Base-by-base conservation (phyloP, 1,139 yeast species). In the Blastobotrys malaysiensis region DNA sequence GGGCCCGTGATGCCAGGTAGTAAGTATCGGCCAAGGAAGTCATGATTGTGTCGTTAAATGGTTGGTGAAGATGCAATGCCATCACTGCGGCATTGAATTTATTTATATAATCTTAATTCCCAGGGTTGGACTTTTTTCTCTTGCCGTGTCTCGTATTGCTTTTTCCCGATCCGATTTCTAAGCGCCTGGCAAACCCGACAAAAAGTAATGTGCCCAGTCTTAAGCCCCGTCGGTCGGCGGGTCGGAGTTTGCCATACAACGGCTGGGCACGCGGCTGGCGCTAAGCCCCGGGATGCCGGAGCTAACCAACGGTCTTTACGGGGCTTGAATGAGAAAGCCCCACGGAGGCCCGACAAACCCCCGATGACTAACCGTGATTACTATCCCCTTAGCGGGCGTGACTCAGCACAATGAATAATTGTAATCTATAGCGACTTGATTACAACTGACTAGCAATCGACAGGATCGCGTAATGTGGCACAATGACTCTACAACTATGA, bases 1-100 rank as follows among this genome's bases (percentile, higher is more conserved):
- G 81, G 13, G 87, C 95, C 64, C 77, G 80, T 46, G 86, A 78
- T 36, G 93, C 91, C 56, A 86, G 76, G 27, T 80, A 68, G 68
- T 84, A 85, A 7, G 88, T 77, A 63, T 82, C 80, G n/a, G 82
- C 45, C n/a, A 48, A 44, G 14, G 50, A 39, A n/a, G 52, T 27
- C 43, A 46, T 39, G 20, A 13, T 16, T 14, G 20, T 7, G 11
- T n/a, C 3, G 6, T 39, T 9, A 9, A 39, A n/a, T 36, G 18
- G 18, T n/a, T n/a, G n/a, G n/a, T 36, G 5, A 5, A 36, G 18
- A 5, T 36, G 43, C 43, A 36, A 36, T 36, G 14, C 45, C 2
- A 22, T 22, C 16, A 18, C 18, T 11, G 27, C 39, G 22, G 2
- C 5, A 21, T 45, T 14, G 26, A 45, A 22, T 45, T 45, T 45